Percentiles rank a stretch among this genome's conserved stretches.
phyloP scores from a whole-genome alignment of 495 filamentous ascomycete genomes.

The Neurospora intermedia region DNA sequence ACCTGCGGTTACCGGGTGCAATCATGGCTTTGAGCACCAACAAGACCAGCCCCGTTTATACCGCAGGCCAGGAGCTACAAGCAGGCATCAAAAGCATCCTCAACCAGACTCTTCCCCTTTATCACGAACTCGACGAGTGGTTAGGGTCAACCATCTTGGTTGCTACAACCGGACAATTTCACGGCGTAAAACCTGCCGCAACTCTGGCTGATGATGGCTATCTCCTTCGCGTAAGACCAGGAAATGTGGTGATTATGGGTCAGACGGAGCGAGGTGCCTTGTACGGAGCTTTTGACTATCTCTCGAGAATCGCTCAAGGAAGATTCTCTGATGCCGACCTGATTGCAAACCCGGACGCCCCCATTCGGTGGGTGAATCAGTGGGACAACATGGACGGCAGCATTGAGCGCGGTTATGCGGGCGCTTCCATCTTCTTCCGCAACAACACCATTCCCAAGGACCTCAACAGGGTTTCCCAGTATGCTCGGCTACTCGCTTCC shows the following conservation, averaged over 20 bases:
- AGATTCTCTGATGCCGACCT: constrained; percentile 45
- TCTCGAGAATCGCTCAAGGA: constrained; percentile 52
- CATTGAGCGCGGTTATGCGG: constrained; percentile 61
- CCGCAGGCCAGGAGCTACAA: constrained; percentile 49
- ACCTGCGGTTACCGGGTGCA: constrained; percentile 27
- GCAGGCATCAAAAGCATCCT: constrained; percentile 47
- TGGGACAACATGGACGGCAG: constrained; percentile 64
- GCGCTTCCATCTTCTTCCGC: constrained; percentile 57
- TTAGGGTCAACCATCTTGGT: constrained; percentile 37
- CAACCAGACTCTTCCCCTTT: constrained; percentile 30
- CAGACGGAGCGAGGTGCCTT: constrained; percentile 58
- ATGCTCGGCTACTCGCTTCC: constrained; percentile 59
- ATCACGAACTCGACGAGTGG: constrained; percentile 11
- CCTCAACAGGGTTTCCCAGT: constrained; percentile 47
- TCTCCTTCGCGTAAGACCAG: constrained; percentile 39
- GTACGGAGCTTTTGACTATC: constrained; percentile 60
- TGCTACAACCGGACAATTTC: constrained; percentile 46
- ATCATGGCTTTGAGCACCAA: constrained; percentile 47
- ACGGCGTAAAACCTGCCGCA: constrained; percentile 19
- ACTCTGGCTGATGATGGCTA: constrained; percentile 53
- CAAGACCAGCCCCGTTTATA: constrained; percentile 42
- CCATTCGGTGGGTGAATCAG: constrained; percentile 61
- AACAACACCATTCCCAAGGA: constrained; percentile 44
- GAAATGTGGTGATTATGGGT: constrained; percentile 48
- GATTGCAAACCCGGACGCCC: constrained; percentile 46